phyloP scores from a whole-genome alignment of 495 filamentous ascomycete species.

The Aspergillus ostianus region DNA sequence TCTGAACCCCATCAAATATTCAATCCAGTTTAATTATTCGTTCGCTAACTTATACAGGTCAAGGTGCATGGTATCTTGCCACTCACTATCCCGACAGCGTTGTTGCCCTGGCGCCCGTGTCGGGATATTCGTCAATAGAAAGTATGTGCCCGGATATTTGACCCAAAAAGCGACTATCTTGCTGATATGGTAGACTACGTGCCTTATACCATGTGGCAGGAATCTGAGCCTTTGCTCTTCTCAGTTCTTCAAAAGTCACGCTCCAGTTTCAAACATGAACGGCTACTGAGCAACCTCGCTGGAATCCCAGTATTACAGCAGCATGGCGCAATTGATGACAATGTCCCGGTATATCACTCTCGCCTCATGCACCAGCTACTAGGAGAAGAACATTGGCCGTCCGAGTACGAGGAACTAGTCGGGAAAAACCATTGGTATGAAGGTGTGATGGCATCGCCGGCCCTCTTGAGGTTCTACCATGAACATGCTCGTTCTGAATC shows the following conservation, averaged over 20 bases:
- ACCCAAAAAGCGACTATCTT: neutral
- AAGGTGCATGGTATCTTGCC: slow-evolving; percentile 57
- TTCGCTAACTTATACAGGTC: slow-evolving; percentile 31
- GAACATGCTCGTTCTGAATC: neutral
- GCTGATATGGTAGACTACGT: slow-evolving; percentile 50
- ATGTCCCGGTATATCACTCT: slow-evolving; percentile 59
- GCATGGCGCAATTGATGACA: slow-evolving; percentile 56
- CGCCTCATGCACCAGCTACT: slow-evolving; percentile 50
- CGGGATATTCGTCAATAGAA: slow-evolving; percentile 59
- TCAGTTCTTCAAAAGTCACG: slow-evolving; percentile 45
- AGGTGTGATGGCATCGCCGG: slow-evolving; percentile 42
- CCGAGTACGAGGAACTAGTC: slow-evolving; percentile 51
- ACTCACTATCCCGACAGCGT: slow-evolving; percentile 59
- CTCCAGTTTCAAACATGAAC: slow-evolving; percentile 54
- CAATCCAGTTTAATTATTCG: neutral
- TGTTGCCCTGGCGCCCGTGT: slow-evolving; percentile 55
- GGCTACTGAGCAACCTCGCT: slow-evolving; percentile 48
- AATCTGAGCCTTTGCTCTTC: slow-evolving; percentile 45
- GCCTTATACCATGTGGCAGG: slow-evolving; percentile 56
- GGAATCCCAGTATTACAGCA: slow-evolving; percentile 57
- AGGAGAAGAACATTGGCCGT: slow-evolving; percentile 35
- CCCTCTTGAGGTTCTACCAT: slow-evolving; percentile 44
- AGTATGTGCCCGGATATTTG: slow-evolving; percentile 31
- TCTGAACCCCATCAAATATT: neutral
- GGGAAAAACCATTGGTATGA: slow-evolving; percentile 55